Evolutionary conservation across 352 stramenopile species (phyloP).

Genomic region (Blastocystis sp.): DNA sequence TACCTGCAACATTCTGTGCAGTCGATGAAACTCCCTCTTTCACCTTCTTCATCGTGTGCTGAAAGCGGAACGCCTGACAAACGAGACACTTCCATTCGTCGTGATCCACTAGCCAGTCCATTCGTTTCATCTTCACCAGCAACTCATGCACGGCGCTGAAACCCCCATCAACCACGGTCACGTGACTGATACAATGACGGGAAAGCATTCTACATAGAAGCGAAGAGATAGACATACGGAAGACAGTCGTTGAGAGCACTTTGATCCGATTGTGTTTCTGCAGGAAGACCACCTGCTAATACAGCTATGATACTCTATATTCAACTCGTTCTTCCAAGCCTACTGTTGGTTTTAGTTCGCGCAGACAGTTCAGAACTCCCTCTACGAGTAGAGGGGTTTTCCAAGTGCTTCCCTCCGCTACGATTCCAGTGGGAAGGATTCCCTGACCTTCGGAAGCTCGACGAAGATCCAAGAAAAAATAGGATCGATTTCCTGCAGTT

Average conservation of each 20-base stretch:
- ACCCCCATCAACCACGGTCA: neutral
- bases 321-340: neutral
- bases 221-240: neutral
- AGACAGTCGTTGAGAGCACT: neutral
- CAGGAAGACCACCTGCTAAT: neutral
- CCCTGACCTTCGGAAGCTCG: neutral
- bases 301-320: neutral
- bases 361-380: neutral
- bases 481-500: neutral
- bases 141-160: slow-evolving; percentile 19
- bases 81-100: neutral
- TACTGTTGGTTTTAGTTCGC: neutral
- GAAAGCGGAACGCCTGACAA: neutral
- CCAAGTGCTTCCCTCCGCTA: neutral
- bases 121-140: neutral
- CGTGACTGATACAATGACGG: neutral
- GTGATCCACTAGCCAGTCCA: slow-evolving; percentile 27
- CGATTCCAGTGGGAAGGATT: neutral
- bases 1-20: neutral
- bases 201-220: neutral
- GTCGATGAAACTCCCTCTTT: neutral
- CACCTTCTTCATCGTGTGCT: neutral
- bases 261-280: neutral
- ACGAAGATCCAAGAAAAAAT: slow-evolving; percentile 37
- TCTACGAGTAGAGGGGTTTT: neutral